phyloP scores from a whole-genome alignment of 2,329 filamentous ascomycete species.

The Penicillium freii region DNA sequence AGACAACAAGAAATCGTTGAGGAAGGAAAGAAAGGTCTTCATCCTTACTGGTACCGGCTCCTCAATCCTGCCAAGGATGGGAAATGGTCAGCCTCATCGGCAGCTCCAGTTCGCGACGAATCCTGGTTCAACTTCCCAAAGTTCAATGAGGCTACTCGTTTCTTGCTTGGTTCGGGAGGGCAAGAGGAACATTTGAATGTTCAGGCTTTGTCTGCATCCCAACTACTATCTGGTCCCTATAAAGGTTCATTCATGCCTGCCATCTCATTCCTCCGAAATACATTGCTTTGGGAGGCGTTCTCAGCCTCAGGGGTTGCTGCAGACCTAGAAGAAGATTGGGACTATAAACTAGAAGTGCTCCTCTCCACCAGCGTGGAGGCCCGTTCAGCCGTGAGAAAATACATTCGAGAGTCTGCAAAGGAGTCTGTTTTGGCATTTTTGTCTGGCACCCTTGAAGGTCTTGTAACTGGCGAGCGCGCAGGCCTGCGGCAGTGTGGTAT shows the following conservation, averaged over 20 bases:
- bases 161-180: constrained; percentile 29
- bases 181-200: constrained; percentile 29
- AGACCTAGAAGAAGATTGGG: constrained; percentile 77
- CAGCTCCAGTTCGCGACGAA: constrained; percentile 54
- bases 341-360: constrained; percentile 70
- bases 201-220: constrained; percentile 35
- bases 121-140: constrained; percentile 41
- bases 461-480: constrained; percentile 40
- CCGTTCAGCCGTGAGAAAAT: constrained; percentile 52
- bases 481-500: constrained; percentile 47
- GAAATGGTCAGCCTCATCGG: constrained; percentile 44
- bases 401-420: constrained; percentile 35
- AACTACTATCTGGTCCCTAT: constrained; percentile 30
- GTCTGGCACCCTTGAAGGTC: constrained; percentile 46
- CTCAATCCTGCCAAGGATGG: constrained; percentile 54
- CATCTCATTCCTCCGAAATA: constrained; percentile 65
- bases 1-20: constrained; percentile 82
- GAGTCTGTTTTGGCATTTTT: constrained; percentile 44
- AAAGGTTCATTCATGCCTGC: constrained; percentile 64
- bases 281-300: constrained; percentile 60
- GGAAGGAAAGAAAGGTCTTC: constrained; percentile 83
- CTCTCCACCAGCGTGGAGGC: constrained; percentile 68
- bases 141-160: constrained; percentile 37
- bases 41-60: constrained; percentile 70
- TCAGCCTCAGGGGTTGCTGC: constrained; percentile 43